Evolutionary conservation across 2,329 filamentous ascomycete species (phyloP).

Genomic region (Elsinoe perseae): DNA sequence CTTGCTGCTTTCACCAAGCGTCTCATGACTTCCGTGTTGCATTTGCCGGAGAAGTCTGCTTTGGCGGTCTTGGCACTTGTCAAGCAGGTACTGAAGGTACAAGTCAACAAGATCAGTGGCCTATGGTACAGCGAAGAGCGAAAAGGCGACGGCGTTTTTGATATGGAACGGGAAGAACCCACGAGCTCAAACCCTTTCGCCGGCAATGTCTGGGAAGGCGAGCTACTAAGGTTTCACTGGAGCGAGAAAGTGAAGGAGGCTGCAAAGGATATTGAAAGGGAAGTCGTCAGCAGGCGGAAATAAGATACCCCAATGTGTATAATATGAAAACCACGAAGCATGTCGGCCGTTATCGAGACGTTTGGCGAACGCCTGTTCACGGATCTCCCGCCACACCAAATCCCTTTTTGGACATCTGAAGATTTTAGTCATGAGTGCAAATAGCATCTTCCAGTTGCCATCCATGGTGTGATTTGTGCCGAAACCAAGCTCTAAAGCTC

Average conservation of each 20-base stretch:
- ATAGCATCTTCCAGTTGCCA: background rate
- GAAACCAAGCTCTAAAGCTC: background rate
- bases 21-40: conserved; percentile 70
- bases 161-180: conserved; percentile 62
- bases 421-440: background rate
- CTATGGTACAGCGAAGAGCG: conserved; percentile 94
- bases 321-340: background rate
- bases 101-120: conserved; percentile 73
- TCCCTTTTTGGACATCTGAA: background rate
- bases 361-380: conserved; percentile 1
- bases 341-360: background rate
- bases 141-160: conserved; percentile 80
- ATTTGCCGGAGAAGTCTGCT: conserved; percentile 82
- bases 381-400: background rate
- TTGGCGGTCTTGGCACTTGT: conserved; percentile 73
- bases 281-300: conserved; percentile 6
- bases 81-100: conserved; percentile 68
- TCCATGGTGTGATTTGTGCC: background rate
- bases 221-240: conserved; percentile 76
- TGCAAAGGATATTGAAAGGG: conserved; percentile 16
- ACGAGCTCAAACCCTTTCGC: conserved; percentile 89
- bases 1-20: conserved; percentile 93
- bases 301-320: background rate
- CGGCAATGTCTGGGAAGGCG: conserved; percentile 86
- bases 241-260: conserved; percentile 75